phyloP scores from a whole-genome alignment of 192 early-diverging fungal species.

The Coemansia sp. region DNA sequence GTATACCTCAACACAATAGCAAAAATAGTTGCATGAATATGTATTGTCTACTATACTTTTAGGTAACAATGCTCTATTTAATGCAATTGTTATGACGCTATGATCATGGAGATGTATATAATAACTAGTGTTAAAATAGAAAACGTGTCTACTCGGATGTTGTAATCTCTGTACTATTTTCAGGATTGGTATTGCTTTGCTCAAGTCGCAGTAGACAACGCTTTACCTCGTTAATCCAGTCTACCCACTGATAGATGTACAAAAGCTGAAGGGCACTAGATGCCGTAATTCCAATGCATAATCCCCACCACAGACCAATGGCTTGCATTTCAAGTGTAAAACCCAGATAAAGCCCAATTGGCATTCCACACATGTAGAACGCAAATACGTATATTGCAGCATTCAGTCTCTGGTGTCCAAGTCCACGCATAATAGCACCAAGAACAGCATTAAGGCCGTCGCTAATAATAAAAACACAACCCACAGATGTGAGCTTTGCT shows the following conservation, averaged over 20 bases:
- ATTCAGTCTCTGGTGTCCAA: slow-evolving; percentile 48
- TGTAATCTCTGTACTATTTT: neutral
- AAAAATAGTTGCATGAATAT: too few relatives aligned
- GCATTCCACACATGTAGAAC: slow-evolving; percentile 52
- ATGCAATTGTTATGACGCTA: too few relatives aligned
- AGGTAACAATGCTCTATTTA: too few relatives aligned
- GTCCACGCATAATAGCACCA: slow-evolving; percentile 51
- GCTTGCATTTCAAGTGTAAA: slow-evolving; percentile 25
- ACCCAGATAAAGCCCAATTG: slow-evolving; percentile 44
- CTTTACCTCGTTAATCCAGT: slow-evolving; percentile 35
- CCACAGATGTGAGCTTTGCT: slow-evolving; percentile 68
- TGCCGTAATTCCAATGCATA: slow-evolving; percentile 20
- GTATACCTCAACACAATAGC: too few relatives aligned
- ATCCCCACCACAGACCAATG: slow-evolving; percentile 39
- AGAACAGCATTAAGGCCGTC: slow-evolving; percentile 59
- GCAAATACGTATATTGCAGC: slow-evolving; percentile 47
- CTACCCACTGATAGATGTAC: slow-evolving; percentile 18
- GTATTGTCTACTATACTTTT: too few relatives aligned
- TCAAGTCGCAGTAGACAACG: slow-evolving; percentile 22
- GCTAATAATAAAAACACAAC: slow-evolving; percentile 59
- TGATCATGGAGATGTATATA: too few relatives aligned
- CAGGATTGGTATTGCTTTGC: neutral
- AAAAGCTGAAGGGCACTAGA: slow-evolving; percentile 15
- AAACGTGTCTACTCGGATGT: too few relatives aligned
- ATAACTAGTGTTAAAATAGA: too few relatives aligned